These are phyloP conservation scores for Yarrowia hollandica DNA, from an alignment of 805 yeast species.

Conservation along the genomic window DNA sequence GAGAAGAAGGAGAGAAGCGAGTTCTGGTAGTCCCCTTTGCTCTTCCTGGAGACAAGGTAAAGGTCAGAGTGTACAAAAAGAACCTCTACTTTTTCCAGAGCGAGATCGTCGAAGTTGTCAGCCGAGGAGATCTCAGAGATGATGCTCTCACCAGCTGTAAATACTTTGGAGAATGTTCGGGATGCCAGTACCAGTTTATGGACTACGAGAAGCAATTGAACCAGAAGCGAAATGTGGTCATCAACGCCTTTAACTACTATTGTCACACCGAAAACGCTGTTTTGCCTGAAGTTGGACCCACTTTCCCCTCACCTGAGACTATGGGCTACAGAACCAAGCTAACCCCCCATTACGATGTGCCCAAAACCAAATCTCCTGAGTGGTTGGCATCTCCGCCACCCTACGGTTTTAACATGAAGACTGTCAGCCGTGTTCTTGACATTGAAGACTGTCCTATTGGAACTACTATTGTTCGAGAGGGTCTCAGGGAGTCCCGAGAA, in stretches of 20 bases:
- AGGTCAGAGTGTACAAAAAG: constrained; percentile 71
- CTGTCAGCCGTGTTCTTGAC: constrained; percentile 68
- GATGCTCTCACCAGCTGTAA: constrained; percentile 67
- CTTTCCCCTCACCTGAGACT: constrained; percentile 74
- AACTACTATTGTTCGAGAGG: constrained; percentile 72
- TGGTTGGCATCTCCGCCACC: constrained; percentile 54
- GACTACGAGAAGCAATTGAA: constrained; percentile 70
- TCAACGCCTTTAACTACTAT: constrained; percentile 76
- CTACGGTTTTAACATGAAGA: constrained; percentile 87
- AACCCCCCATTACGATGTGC: constrained; percentile 92
- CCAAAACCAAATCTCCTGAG: constrained; percentile 48
- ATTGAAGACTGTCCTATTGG: constrained; percentile 94
- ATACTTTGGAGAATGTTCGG: constrained; percentile 91
- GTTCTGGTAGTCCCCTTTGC: constrained; percentile 83
- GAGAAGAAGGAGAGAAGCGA: constrained; percentile 37
- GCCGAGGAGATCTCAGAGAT: constrained; percentile 48
- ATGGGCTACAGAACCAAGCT: constrained; percentile 84
- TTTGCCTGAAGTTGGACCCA: constrained; percentile 58
- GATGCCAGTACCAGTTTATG: constrained; percentile 88
- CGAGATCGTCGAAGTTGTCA: constrained; percentile 60
- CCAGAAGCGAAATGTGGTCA: constrained; percentile 71
- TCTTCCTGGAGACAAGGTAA: constrained; percentile 78
- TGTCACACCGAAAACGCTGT: constrained; percentile 49
- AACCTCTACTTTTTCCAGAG: constrained; percentile 73
- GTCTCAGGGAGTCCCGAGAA: constrained; percentile 67